phyloP scores from a whole-genome alignment of 2,329 filamentous ascomycete genomes.

The Ophiostoma populinum region DNA sequence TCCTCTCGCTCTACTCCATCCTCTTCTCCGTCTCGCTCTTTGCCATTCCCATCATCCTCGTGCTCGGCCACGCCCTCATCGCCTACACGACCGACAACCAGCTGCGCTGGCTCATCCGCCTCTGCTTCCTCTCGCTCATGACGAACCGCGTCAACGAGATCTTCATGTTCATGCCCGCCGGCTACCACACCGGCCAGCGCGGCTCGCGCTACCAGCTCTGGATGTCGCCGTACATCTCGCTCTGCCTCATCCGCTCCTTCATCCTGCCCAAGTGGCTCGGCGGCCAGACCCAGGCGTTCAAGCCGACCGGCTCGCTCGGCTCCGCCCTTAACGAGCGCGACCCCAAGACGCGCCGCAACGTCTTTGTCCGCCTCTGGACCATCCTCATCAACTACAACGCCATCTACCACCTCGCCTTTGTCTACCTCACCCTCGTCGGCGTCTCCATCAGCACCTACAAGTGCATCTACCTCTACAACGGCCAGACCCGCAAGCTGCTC shows the following conservation, averaged over 20 bases:
- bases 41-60: constrained; percentile 39
- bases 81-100: constrained; percentile 34
- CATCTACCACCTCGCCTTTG: constrained; percentile 24
- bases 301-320: constrained; percentile 38
- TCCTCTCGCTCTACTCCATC: constrained; percentile 22
- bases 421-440: constrained; percentile 25
- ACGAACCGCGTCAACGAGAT: constrained; percentile 38
- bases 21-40: constrained; percentile 36
- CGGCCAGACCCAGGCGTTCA: constrained; percentile 39
- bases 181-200: constrained; percentile 41
- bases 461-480: constrained; percentile 23
- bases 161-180: constrained; percentile 38
- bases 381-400: constrained; percentile 35
- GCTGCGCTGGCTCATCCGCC: constrained; percentile 40
- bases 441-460: constrained; percentile 27
- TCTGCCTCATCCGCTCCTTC: constrained; percentile 40
- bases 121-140: constrained; percentile 33
- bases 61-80: constrained; percentile 36
- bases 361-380: constrained; percentile 34
- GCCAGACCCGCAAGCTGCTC: constrained; percentile 37
- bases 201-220: constrained; percentile 39
- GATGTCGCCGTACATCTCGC: constrained; percentile 45
- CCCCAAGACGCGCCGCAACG: constrained; percentile 29
- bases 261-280: constrained; percentile 42
- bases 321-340: constrained; percentile 42